These are phyloP conservation scores for Sporothrix brasiliensis DNA, from an alignment of 2,329 filamentous ascomycete genomes.

Conservation along the genomic window DNA sequence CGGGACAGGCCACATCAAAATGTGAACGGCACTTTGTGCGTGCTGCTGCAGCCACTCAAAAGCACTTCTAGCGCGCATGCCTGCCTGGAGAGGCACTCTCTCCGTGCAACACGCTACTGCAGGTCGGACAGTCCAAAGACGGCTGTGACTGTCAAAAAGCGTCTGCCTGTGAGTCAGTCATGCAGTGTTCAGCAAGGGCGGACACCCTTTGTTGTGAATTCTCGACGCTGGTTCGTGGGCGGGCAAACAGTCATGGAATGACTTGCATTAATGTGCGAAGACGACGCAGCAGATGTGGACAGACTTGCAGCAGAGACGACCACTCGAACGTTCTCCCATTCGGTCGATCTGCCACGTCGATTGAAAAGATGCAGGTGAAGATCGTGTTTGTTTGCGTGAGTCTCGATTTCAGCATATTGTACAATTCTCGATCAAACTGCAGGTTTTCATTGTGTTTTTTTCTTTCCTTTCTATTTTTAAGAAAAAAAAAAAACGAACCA, in stretches of 20 bases:
- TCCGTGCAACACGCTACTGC: conserved; percentile 1
- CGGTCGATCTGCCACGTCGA: neutral
- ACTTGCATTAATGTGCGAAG: neutral
- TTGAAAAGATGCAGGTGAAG: neutral
- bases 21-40: neutral
- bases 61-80: neutral
- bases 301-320: neutral
- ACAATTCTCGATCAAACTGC: too few species aligned
- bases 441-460: too few species aligned
- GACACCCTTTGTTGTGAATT: neutral
- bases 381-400: too few species aligned
- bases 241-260: neutral
- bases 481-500: too few species aligned
- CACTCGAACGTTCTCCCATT: neutral
- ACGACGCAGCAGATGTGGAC: neutral
- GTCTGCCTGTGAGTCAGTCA: conserved; percentile 22
- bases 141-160: neutral
- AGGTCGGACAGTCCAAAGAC: neutral
- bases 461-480: too few species aligned
- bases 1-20: neutral
- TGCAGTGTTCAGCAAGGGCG: neutral
- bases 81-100: conserved; percentile 7
- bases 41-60: neutral
- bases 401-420: too few species aligned
- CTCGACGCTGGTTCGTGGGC: neutral